A percentile compares a stretch with the other conserved stretches of the same genome.
These are phyloP conservation scores for Claviceps maximensis DNA, from an alignment of 2,329 filamentous ascomycete genomes.

Conservation along the genomic window DNA sequence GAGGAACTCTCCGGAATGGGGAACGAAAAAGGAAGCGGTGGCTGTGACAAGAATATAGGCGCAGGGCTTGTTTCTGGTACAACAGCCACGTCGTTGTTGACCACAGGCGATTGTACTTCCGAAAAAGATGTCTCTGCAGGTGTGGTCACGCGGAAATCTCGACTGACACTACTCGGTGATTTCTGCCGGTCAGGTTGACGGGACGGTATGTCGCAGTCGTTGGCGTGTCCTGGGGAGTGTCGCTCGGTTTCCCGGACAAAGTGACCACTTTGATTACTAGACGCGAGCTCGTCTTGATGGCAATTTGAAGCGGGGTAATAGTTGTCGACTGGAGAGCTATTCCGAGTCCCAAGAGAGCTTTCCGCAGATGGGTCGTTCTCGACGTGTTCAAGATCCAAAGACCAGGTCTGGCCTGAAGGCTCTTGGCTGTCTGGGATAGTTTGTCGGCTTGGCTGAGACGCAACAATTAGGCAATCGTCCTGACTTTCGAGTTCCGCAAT, in stretches of 20 bases:
- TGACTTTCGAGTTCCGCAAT: slow-evolving; percentile 23
- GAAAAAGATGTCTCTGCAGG: neutral
- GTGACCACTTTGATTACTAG: neutral
- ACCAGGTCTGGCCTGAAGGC: slow-evolving; percentile 13
- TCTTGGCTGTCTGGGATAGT: slow-evolving; percentile 34
- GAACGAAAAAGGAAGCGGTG: neutral
- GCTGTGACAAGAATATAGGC: slow-evolving; percentile 9
- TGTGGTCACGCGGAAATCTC: neutral
- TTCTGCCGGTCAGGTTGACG: slow-evolving; percentile 12
- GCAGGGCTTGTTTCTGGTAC: slow-evolving; percentile 1
- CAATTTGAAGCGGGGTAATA: neutral
- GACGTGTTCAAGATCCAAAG: slow-evolving; percentile 4
- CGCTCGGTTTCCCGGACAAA: neutral
- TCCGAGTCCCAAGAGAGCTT: neutral
- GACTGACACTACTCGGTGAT: neutral
- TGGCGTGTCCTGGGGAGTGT: neutral
- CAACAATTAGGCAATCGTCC: slow-evolving; percentile 19
- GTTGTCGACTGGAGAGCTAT: neutral
- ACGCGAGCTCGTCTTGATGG: neutral
- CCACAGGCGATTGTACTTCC: neutral
- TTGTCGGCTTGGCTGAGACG: slow-evolving; percentile 19
- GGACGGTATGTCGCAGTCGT: slow-evolving; percentile 10
- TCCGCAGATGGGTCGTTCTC: neutral
- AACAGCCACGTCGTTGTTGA: neutral
- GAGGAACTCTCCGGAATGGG: slow-evolving; percentile 3